These are phyloP conservation scores for Escovopsis weberi DNA, from an alignment of 2,329 filamentous ascomycete species.

Conservation along the genomic window DNA sequence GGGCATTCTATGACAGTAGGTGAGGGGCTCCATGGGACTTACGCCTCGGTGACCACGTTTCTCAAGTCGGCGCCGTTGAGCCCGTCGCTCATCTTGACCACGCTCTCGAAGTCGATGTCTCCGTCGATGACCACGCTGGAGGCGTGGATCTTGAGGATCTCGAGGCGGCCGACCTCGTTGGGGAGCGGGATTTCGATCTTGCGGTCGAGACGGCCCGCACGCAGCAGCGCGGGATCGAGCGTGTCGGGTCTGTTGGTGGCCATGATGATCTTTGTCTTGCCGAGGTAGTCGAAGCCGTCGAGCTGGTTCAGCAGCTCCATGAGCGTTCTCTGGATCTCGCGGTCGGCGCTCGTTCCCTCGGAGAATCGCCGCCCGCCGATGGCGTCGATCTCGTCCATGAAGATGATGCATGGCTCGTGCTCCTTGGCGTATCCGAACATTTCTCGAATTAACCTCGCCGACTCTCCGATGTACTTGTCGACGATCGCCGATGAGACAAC, in stretches of 20 bases:
- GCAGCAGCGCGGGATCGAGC: conserved; percentile 79
- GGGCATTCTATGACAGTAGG: background rate
- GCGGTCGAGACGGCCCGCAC: conserved; percentile 84
- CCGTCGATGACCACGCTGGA: conserved; percentile 76
- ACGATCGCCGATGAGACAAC: conserved; percentile 98
- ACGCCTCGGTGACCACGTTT: conserved; percentile 98
- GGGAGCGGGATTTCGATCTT: conserved; percentile 97
- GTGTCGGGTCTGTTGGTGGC: conserved; percentile 96
- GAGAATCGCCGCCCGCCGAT: conserved; percentile 95
- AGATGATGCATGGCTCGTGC: conserved; percentile 98
- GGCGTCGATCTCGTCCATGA: conserved; percentile 99
- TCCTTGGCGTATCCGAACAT: conserved; percentile 99
- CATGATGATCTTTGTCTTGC: conserved; percentile 99
- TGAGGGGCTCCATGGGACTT: conserved; percentile 28
- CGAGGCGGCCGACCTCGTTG: conserved; percentile 88
- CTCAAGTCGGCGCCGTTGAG: conserved; percentile 94
- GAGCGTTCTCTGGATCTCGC: conserved; percentile 93
- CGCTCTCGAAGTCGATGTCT: conserved; percentile 96
- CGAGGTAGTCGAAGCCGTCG: conserved; percentile 96
- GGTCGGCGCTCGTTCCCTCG: conserved; percentile 91
- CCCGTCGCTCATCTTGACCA: conserved; percentile 99
- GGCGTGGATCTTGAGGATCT: conserved; percentile 97
- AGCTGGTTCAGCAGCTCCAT: conserved; percentile 99
- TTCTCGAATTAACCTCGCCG: conserved; percentile 88
- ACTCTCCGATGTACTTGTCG: conserved; percentile 99